Evolutionary conservation across 2,329 filamentous ascomycete genomes (phyloP).

Genomic region (Aspergillus tanneri): DNA sequence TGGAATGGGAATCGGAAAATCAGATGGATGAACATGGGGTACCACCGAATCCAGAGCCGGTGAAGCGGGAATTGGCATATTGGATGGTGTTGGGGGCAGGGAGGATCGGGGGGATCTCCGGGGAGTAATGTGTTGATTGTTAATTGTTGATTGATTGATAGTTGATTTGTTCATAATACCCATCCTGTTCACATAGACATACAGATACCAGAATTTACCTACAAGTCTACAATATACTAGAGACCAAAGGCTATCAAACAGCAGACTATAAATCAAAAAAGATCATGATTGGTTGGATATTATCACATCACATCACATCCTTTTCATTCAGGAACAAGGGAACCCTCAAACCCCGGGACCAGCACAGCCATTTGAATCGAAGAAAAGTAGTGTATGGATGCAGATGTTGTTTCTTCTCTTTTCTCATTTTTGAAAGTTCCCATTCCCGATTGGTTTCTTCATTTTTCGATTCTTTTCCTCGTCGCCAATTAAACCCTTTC

Average conservation of each 20-base stretch:
- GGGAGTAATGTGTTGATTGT: slow-evolving; percentile 15
- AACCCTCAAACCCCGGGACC: slow-evolving; percentile 12
- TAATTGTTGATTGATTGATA: neutral
- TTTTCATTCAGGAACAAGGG: slow-evolving; percentile 10
- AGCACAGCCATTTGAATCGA: slow-evolving; percentile 8
- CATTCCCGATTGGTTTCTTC: slow-evolving; percentile 1
- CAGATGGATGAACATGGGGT: slow-evolving; percentile 41
- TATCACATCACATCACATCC: slow-evolving; percentile 26
- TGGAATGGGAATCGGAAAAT: slow-evolving; percentile 79
- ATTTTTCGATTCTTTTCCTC: no score
- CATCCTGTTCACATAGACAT: neutral
- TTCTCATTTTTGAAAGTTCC: neutral
- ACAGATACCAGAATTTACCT: neutral
- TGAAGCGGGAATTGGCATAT: slow-evolving; percentile 87
- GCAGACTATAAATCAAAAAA: slow-evolving; percentile 19
- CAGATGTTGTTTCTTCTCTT: no score
- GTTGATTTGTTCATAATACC: slow-evolving; percentile 1
- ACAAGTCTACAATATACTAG: no score
- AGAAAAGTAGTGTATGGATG: neutral
- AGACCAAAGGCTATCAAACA: slow-evolving; percentile 5
- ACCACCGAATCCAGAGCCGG: slow-evolving; percentile 60
- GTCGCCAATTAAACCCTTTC: no score
- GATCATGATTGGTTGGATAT: slow-evolving; percentile 23
- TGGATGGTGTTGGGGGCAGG: slow-evolving; percentile 93
- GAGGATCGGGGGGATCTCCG: slow-evolving; percentile 56